Evolutionary conservation across 345 rosid genomes (phyloP), one percentile per base, ranked within the genome.

Genomic region (Aurinia saxatilis): DNA sequence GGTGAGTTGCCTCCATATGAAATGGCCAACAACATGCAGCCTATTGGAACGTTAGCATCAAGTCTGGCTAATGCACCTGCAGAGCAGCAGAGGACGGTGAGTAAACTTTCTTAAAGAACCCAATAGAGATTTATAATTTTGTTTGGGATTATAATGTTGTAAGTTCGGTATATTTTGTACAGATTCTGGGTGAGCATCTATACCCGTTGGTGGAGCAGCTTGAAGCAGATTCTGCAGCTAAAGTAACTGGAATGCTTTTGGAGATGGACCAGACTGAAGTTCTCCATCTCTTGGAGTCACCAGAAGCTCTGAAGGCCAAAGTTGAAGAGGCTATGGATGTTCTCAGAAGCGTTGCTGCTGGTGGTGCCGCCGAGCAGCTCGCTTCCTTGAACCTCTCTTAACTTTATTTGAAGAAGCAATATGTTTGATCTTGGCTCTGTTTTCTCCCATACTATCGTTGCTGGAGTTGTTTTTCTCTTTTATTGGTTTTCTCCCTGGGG

Each of bases 251-350:
- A 27, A 89, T 92, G 98, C 97, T 92, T 65, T 75, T 92, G 70
- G 98, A 92, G 81, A 92, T 92, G 98, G 98, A 92, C 56, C 95
- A 89, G 79, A 83, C 97, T 0, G 97, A 89, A 80, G 95, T 92
- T 57, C 58, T 92, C 59, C 98, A 89, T 77, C 77, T 92, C 77
- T 85, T 91, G 5, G 98, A 91, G 73, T 88, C 98, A 45, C 96
- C 98, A 10, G 98, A 88, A 35, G 91, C 97, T 65, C 86, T 92
- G 50, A 85, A 85, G 75, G 75, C 93, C 0, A 92, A 92, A 80
- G 98, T 92, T 49, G 87, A 87, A 3, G 96, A 92, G 72, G 98
- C 95, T 6, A 87, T 87, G 93, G 97, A 92, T 51, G 98, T 92
- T 27, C 81, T 92, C 21, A 84, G 88, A 81, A 87, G 74, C 14